Base-by-base conservation (phyloP, 306 rosid species). In the Fragaria ananassa region DNA sequence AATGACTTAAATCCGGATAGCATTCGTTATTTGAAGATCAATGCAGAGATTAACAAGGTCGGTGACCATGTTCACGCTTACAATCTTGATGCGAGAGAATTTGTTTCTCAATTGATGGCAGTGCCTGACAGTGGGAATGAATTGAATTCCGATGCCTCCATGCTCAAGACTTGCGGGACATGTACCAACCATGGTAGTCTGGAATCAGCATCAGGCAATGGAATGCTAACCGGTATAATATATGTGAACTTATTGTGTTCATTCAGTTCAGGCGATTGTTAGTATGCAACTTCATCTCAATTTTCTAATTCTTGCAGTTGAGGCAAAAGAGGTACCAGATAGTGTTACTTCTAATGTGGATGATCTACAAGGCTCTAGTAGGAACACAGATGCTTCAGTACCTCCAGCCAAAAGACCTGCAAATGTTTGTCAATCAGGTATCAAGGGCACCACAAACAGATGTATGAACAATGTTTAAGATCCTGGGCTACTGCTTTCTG, bases 1-100 rank as follows among this genome's bases (percentile, higher is more conserved):
- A 95, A 95, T 87, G 99, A 95, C 88, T 77, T 95, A 67, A 95
- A 95, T 86, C 99, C 97, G 8, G 87, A 92, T 81, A 90, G 97
- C 78, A 67, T 89, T 71, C 85, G 47, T 72, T 95, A 90, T 87
- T 86, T 92, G 83, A 92, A 83, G 86, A 80, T 92, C 75, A 95
- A 95, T 87, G 89, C 97, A 61, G 85, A 92, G 78, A 78, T 81
- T 79, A 92, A 95, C 79, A 95, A 89, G 84, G 93, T 95, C 63
- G 89, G 76, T 58, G 88, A 88, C 80, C 81, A 25, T 56, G 79
- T 95, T 78, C 74, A 57, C 68, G 80, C 89, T 25, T 89, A 87
- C 88, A 95, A 95, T 76, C 62, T 90, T 84, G 99, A 95, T 86
- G 97, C 99, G 49, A 89, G 96, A 85, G 87, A 89, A 65, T 95